These are phyloP conservation scores for Oryza meridionalis DNA, from an alignment of 176 grass and related monocot genomes.

Conservation along the genomic window DNA sequence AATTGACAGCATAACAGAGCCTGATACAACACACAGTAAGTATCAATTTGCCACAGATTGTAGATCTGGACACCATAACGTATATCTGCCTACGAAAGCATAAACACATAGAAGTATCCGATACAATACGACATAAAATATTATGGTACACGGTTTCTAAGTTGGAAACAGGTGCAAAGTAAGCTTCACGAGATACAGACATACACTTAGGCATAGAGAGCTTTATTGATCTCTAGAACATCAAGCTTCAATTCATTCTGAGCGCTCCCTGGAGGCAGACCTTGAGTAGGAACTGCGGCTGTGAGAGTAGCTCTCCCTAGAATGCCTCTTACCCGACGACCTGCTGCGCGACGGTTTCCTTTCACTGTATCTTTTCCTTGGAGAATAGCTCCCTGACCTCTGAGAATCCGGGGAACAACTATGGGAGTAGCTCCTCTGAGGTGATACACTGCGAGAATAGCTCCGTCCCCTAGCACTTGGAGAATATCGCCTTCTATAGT, in stretches of 20 bases:
- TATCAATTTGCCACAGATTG: too few relatives aligned
- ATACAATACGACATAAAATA: background rate
- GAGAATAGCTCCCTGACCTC: slow-evolving; percentile 41
- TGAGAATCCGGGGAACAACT: slow-evolving; percentile 36
- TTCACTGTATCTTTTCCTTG: background rate
- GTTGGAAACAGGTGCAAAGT: background rate
- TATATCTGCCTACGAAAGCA: background rate
- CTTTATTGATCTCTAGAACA: background rate
- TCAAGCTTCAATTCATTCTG: background rate
- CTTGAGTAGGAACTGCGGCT: slow-evolving; percentile 53
- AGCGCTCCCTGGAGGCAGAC: slow-evolving; percentile 46
- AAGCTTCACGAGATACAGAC: background rate
- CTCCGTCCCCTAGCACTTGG: slow-evolving; percentile 19
- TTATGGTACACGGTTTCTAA: background rate
- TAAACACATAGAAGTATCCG: background rate
- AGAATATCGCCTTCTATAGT: slow-evolving; percentile 36
- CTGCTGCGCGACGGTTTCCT: slow-evolving; percentile 16
- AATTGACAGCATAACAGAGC: background rate
- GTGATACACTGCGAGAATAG: slow-evolving; percentile 47
- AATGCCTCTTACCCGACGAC: slow-evolving; percentile 43
- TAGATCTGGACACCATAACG: background rate
- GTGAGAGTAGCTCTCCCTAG: slow-evolving; percentile 69
- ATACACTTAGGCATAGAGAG: background rate
- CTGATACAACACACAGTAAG: background rate
- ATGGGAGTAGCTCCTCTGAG: slow-evolving; percentile 36